These are phyloP conservation scores for Lasiosphaeria miniovina DNA, from an alignment of 495 filamentous ascomycete genomes.

Conservation along the genomic window DNA sequence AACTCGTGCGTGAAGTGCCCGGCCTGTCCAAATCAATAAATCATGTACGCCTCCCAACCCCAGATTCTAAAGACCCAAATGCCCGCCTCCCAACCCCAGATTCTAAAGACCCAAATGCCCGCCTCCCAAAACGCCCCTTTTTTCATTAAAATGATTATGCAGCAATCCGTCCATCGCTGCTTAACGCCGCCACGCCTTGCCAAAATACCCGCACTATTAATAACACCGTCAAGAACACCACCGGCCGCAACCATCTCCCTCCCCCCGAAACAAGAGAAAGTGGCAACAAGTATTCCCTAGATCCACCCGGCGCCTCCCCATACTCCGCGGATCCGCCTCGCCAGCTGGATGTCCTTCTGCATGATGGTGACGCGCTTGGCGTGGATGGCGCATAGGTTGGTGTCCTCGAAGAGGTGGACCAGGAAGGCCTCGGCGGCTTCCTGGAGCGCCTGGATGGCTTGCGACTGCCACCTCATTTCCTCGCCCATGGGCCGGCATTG, in stretches of 20 bases:
- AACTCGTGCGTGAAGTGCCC: no score
- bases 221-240: neutral
- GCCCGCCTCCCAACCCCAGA: no score
- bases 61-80: no score
- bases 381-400: conserved; percentile 92
- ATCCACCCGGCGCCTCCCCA: conserved; percentile 49
- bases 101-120: no score
- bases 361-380: conserved; percentile 96
- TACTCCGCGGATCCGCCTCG: conserved; percentile 71
- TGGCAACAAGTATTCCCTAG: conserved; percentile 5
- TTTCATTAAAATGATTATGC: no score
- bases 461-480: conserved; percentile 82
- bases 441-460: conserved; percentile 85
- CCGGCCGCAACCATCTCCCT: neutral
- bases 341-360: conserved; percentile 94
- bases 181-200: no score
- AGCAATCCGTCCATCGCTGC: no score
- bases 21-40: no score
- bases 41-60: no score
- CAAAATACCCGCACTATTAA: no score
- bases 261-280: neutral
- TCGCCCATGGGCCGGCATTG: conserved; percentile 50
- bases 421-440: conserved; percentile 92
- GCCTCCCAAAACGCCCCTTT: no score
- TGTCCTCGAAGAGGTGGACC: conserved; percentile 91